Evolutionary conservation across 139 green algal species (phyloP).

Genomic region (Chlorella sp.): DNA sequence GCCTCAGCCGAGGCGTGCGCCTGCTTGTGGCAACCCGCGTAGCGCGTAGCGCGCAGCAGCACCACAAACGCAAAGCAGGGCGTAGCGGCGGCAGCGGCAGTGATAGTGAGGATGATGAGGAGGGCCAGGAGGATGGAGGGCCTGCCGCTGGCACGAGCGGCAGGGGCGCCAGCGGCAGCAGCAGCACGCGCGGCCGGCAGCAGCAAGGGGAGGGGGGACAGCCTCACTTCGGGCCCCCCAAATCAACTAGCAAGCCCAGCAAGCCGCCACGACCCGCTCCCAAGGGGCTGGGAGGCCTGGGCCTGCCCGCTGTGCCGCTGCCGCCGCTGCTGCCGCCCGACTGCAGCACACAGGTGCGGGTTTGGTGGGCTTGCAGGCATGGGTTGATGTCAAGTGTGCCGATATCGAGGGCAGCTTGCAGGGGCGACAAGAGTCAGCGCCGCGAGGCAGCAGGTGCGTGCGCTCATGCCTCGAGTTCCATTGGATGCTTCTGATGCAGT

Average conservation of each 20-base stretch:
- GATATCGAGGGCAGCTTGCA: no score
- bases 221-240: not conserved
- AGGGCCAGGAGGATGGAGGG: not conserved
- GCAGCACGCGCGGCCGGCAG: not conserved
- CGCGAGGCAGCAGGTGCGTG: no score
- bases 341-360: no score
- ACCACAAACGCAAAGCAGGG: not conserved
- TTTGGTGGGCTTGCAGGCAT: no score
- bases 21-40: not conserved
- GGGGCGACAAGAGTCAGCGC: no score
- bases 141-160: not conserved
- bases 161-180: not conserved
- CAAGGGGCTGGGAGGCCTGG: not conserved
- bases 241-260: no score
- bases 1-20: not conserved
- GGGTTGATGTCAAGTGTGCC: no score
- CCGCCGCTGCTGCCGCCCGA: constrained; percentile 3
- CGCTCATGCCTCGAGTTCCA: no score
- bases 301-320: not conserved
- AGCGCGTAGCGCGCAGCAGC: not conserved
- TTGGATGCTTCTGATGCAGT: no score
- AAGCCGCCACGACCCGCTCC: not conserved
- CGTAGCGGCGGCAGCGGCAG: not conserved
- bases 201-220: not conserved
- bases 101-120: not conserved